Evolutionary conservation across 2,329 filamentous ascomycete species (phyloP).

Genomic region (Bipolaris gigantea): DNA sequence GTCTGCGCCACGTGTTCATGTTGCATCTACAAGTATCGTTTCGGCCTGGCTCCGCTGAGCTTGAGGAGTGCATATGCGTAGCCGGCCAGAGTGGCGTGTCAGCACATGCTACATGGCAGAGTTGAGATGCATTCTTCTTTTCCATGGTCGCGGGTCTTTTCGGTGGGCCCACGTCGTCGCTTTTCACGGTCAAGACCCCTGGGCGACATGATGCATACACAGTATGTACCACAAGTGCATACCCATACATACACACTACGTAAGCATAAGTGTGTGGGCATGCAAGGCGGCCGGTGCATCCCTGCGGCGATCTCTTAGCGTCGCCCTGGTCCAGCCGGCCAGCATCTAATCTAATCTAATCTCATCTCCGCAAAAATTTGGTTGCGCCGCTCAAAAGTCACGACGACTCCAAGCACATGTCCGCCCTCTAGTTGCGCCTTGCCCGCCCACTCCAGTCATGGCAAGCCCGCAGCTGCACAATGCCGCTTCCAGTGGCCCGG

Average conservation of each 20-base stretch:
- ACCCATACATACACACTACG: too few relatives aligned
- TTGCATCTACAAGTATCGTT: slow-evolving; percentile 8
- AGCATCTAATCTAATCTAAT: slow-evolving; percentile 32
- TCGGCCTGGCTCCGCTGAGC: slow-evolving; percentile 1
- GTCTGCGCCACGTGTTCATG: slow-evolving; percentile 13
- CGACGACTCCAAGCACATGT: slow-evolving; percentile 14
- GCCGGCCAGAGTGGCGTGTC: not conserved
- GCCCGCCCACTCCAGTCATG: slow-evolving; percentile 44
- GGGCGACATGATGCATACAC: too few relatives aligned
- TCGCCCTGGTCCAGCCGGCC: slow-evolving; percentile 8
- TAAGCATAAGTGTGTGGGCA: not conserved
- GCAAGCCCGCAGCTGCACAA: slow-evolving; percentile 55
- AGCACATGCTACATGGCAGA: not conserved
- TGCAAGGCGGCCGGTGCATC: slow-evolving; percentile 7
- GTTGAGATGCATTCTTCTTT: too few relatives aligned
- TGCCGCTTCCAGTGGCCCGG: slow-evolving; percentile 47
- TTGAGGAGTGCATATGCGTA: not conserved
- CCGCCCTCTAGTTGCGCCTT: not conserved
- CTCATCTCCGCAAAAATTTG: slow-evolving; percentile 25
- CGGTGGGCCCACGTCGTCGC: not conserved
- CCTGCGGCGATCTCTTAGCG: slow-evolving; percentile 30
- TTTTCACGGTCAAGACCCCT: not conserved
- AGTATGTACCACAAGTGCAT: too few relatives aligned
- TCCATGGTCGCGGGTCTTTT: too few relatives aligned
- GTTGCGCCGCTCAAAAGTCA: slow-evolving; percentile 5